Evolutionary conservation across 331 rosid genomes (phyloP), one percentile per base, ranked within the genome.

Genomic region (Acacia pycnantha): DNA sequence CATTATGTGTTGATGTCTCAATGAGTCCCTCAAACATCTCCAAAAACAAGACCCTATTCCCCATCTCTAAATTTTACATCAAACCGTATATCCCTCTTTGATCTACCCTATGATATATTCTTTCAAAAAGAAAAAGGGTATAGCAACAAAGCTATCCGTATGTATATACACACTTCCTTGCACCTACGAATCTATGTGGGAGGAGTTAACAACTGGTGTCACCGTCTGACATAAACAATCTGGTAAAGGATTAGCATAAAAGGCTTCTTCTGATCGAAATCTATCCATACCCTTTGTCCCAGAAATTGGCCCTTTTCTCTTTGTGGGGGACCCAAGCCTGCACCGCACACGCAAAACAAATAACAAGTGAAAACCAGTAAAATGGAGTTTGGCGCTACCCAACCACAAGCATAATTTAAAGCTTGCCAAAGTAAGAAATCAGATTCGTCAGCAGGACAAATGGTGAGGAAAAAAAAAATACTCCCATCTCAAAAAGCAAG

Each of bases 231-330:
- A 93, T 76, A 96, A 79, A 88, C 99, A 96, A 81, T 89, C 99
- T 0, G 99, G 98, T 79, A 89, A 87, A 72, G 99, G 97, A 77
- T 96, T 94, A 26, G 93, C 90, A 46, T 94, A 96, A 86, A 92
- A 96, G 16, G 98, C 85, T 84, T 96, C 98, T 88, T 96, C 99
- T 33, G 97, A 94, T 2, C 99, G 98, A 88, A 96, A 94, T 71
- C 99, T 93, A 73, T 96, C 97, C 78, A 81, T 83, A 22, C 98
- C 99, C 87, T 79, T 96, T 53, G 99, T 94, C 83, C 99, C 99
- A 16, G 97, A 76, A 82, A 90, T 83, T 15, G 98, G 97, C n/a
- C 99, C 99, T 84, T 87, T 93, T 84, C 98, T 96, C 90, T 94
- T 96, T 88, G 94, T 87, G 2, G 93, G 86, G 0, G 93, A 88